These are phyloP conservation scores for Eucalyptus sp. DNA, from an alignment of 345 rosid genomes.

Conservation along the genomic window DNA sequence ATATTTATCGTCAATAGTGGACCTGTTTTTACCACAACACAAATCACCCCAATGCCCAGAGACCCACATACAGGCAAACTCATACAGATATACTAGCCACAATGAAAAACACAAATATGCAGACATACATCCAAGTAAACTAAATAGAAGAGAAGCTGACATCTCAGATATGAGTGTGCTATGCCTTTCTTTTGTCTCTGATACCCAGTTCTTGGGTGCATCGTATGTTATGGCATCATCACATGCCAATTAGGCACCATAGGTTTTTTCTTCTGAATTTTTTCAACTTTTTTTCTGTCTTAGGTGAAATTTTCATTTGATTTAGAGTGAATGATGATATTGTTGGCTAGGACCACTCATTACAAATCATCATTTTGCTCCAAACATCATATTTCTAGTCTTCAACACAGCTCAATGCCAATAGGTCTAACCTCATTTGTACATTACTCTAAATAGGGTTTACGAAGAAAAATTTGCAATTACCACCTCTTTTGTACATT, in stretches of 20 bases:
- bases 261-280: not conserved
- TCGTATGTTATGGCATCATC: not conserved
- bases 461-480: not conserved
- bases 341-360: not conserved
- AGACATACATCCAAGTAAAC: not conserved
- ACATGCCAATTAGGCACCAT: not conserved
- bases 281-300: not conserved
- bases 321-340: not conserved
- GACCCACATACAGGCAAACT: not conserved
- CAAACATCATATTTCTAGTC: not conserved
- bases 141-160: not conserved
- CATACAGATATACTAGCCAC: not conserved
- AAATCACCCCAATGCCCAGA: not conserved
- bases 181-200: not conserved
- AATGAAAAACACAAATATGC: not conserved
- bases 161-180: not conserved
- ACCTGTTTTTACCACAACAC: not conserved
- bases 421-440: too few relatives aligned
- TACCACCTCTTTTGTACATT: not conserved
- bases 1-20: not conserved
- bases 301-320: not conserved
- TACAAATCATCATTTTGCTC: not conserved
- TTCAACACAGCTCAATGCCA: not conserved
- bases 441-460: not conserved
- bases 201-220: not conserved